Conservation (phyloP, 305 asterid genomes). For the Solanum aculeatissimum region DNA sequence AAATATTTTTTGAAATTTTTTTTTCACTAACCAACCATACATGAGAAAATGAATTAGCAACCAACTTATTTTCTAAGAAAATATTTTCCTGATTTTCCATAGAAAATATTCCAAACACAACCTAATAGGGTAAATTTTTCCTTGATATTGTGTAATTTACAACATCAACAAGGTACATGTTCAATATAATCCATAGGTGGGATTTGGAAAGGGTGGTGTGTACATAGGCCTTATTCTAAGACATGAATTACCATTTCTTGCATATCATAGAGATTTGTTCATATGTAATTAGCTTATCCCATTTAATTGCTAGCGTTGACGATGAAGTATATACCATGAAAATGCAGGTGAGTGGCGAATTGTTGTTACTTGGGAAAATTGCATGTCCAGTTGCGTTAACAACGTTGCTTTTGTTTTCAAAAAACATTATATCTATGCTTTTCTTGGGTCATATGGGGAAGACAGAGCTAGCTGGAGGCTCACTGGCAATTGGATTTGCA, state of each 20-base stretch:
- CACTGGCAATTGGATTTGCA: slow-evolving; percentile 72
- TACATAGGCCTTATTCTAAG: too few relatives aligned
- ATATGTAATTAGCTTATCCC: neutral
- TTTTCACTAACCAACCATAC: too few relatives aligned
- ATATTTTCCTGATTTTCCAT: too few relatives aligned
- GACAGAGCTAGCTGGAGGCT: slow-evolving; percentile 68
- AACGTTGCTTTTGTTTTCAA: slow-evolving; percentile 52
- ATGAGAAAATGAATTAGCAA: too few relatives aligned
- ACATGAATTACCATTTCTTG: too few relatives aligned
- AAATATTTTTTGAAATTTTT: too few relatives aligned
- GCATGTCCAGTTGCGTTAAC: slow-evolving; percentile 74
- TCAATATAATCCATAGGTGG: neutral
- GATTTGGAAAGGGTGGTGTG: neutral
- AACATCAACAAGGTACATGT: neutral
- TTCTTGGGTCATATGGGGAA: slow-evolving; percentile 76
- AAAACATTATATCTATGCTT: slow-evolving; percentile 72
- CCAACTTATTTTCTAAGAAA: too few relatives aligned
- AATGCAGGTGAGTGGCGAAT: slow-evolving; percentile 47
- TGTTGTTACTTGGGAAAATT: slow-evolving; percentile 27
- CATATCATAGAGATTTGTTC: neutral
- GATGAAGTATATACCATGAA: neutral
- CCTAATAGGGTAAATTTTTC: neutral
- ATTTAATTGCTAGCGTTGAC: neutral
- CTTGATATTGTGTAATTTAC: neutral
- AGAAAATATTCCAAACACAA: too few relatives aligned